Conservation (phyloP, 2,329 filamentous ascomycete genomes). For the Cryphonectria nitschkei region DNA sequence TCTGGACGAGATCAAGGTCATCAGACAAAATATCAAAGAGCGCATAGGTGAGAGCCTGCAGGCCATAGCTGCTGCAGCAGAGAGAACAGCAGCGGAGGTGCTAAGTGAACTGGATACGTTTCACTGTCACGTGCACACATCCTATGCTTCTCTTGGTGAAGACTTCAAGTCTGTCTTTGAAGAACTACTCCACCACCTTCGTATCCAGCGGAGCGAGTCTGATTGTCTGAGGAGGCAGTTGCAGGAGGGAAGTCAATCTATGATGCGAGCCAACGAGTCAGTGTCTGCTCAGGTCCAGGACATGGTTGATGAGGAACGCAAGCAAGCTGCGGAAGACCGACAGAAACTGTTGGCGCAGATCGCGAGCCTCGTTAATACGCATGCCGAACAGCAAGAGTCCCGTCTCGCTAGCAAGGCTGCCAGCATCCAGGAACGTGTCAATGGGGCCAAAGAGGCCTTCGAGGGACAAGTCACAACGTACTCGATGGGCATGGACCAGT, state of each 20-base stretch:
- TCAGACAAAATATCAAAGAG: slow-evolving; percentile 85
- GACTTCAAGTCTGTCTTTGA: slow-evolving; percentile 90
- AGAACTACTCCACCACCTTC: slow-evolving; percentile 73
- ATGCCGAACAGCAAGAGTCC: slow-evolving; percentile 72
- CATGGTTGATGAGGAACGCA: slow-evolving; percentile 75
- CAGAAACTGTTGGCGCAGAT: slow-evolving; percentile 77
- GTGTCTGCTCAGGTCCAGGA: slow-evolving; percentile 70
- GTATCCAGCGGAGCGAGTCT: slow-evolving; percentile 76
- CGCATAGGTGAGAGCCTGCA: slow-evolving; percentile 84
- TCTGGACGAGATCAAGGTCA: slow-evolving; percentile 86
- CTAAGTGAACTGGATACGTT: slow-evolving; percentile 84
- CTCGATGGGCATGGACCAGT: slow-evolving; percentile 71
- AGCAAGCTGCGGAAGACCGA: slow-evolving; percentile 73
- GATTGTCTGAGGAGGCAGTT: slow-evolving; percentile 74
- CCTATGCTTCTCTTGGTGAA: slow-evolving; percentile 80
- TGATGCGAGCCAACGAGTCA: slow-evolving; percentile 68
- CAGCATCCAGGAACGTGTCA: slow-evolving; percentile 66
- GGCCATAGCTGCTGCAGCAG: slow-evolving; percentile 80
- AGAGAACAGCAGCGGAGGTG: slow-evolving; percentile 87
- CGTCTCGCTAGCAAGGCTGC: slow-evolving; percentile 69
- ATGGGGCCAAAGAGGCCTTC: slow-evolving; percentile 65
- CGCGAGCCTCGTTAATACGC: slow-evolving; percentile 72
- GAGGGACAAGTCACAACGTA: slow-evolving; percentile 69
- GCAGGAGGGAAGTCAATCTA: slow-evolving; percentile 67
- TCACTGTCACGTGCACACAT: slow-evolving; percentile 78